These are phyloP conservation scores for Eruca vesicaria DNA, from an alignment of 441 rosid species.

Conservation along the genomic window DNA sequence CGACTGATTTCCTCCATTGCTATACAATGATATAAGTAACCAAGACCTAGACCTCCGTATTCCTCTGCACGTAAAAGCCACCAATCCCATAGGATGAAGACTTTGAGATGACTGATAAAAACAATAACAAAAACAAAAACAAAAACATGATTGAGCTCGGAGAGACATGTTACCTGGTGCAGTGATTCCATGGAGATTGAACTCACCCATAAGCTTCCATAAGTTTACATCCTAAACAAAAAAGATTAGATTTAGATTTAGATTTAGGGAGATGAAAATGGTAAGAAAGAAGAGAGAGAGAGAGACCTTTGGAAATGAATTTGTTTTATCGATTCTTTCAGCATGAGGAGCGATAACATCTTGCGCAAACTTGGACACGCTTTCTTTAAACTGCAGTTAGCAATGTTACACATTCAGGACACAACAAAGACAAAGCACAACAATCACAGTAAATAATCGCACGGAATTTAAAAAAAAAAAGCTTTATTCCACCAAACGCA, in stretches of 20 bases:
- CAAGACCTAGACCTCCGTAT: constrained; percentile 96
- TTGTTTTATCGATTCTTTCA: constrained; percentile 63
- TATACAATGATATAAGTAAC: constrained; percentile 90
- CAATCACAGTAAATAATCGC: not conserved
- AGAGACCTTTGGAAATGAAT: constrained; percentile 78
- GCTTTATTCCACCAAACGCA: not conserved
- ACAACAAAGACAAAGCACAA: no score
- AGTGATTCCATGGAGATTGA: constrained; percentile 91
- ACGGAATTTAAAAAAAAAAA: not conserved
- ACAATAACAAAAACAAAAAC: no score
- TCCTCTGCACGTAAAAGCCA: constrained; percentile 54
- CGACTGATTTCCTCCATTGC: constrained; percentile 93
- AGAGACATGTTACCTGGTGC: constrained; percentile 61
- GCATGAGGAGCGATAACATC: constrained; percentile 83
- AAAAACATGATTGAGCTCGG: no score
- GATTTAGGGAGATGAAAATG: not conserved
- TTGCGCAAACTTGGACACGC: constrained; percentile 77
- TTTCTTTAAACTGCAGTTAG: constrained; percentile 71
- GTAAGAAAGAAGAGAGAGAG: not conserved
- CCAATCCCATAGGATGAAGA: not conserved
- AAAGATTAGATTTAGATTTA: constrained; percentile 8
- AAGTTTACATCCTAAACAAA: constrained; percentile 66
- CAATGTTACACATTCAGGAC: not conserved
- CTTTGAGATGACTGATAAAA: not conserved
- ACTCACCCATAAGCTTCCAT: constrained; percentile 96